Percentiles rank a stretch among this genome's conserved stretches.
Conservation (phyloP, 345 rosid species). For the Populus deltoides region DNA sequence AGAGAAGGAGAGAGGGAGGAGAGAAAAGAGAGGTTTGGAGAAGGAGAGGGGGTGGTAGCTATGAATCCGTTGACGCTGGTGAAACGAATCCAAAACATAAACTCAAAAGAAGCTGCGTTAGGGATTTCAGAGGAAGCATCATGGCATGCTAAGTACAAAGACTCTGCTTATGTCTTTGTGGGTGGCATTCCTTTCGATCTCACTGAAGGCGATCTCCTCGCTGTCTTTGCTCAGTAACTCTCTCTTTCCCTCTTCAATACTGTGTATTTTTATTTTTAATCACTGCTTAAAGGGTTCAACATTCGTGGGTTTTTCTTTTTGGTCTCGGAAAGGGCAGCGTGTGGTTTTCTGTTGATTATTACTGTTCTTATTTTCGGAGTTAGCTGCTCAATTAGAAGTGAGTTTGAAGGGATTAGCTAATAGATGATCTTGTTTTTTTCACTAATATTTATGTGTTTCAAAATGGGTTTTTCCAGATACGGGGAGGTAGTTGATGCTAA, state of each 20-base stretch:
- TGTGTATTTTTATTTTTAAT: no score
- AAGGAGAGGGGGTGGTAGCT: background rate
- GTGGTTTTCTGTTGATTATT: background rate
- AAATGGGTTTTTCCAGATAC: conserved; percentile 35
- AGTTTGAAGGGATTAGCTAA: no score
- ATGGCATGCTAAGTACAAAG: conserved; percentile 93
- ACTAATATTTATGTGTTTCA: background rate
- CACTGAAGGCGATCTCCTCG: conserved; percentile 95
- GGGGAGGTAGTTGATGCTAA: conserved; percentile 94
- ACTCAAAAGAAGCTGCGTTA: conserved; percentile 66
- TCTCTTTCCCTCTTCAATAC: background rate
- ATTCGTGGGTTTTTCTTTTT: background rate
- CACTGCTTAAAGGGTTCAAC: background rate
- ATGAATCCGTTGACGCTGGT: conserved; percentile 89
- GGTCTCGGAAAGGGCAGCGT: background rate
- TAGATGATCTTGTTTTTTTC: background rate
- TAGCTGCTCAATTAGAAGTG: background rate
- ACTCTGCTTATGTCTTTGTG: conserved; percentile 72
- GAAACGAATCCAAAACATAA: conserved; percentile 72
- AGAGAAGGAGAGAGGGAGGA: background rate
- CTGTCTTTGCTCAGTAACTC: conserved; percentile 81
- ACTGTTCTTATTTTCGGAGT: background rate
- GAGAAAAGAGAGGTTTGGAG: background rate
- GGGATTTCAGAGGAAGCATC: conserved; percentile 87
- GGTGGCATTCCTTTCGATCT: conserved; percentile 92